Base-by-base conservation (phyloP, 306 rosid species). In the Prunus dulcis region DNA sequence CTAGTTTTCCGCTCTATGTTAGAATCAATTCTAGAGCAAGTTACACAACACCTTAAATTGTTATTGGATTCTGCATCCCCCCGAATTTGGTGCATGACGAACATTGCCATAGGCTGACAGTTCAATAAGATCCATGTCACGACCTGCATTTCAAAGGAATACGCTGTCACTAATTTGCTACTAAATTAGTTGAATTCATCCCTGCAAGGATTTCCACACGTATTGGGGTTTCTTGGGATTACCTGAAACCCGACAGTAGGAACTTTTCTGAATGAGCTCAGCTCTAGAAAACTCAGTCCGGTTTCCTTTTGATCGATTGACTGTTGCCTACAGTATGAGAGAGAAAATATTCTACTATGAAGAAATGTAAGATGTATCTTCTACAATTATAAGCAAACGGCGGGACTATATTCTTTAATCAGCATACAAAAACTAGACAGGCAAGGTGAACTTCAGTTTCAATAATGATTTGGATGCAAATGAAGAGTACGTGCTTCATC, bases 181-280 rank as follows among this genome's bases (percentile, higher is more conserved):
- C 72, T 45, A 50, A 63, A 52, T 64, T 71, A 23, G 65, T 82
- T 23, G 69, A 74, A 78, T 46, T 47, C 57, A 30, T 47, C 63
- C 34, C 58, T 14, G 25, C 15, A n/a, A 65, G 20, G n/a, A 49
- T 12, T 18, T 32, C 17, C 15, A 34, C 63, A 5, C 65, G 28
- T 56, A 62, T 72, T 4, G 13, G 23, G 60, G 71, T 43, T 51
- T 77, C 41, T 50, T 57, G 34, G 38, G 62, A 65, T 41, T 85
- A 95, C 98, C 99, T 85, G 92, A 80, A 75, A 95, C 98, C 82
- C 90, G 89, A 86, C 97, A 92, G 38, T 95, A 90, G 83, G 98
- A 92, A 82, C 99, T 92, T 82, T 88, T 95, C 81, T 88, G 99
- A 25, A 87, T 89, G 43, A 95, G 97, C 23, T 95, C 97, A 41